These are phyloP conservation scores for Phaeoacremonium minimum DNA, from an alignment of 2,329 filamentous ascomycete genomes.

Conservation along the genomic window DNA sequence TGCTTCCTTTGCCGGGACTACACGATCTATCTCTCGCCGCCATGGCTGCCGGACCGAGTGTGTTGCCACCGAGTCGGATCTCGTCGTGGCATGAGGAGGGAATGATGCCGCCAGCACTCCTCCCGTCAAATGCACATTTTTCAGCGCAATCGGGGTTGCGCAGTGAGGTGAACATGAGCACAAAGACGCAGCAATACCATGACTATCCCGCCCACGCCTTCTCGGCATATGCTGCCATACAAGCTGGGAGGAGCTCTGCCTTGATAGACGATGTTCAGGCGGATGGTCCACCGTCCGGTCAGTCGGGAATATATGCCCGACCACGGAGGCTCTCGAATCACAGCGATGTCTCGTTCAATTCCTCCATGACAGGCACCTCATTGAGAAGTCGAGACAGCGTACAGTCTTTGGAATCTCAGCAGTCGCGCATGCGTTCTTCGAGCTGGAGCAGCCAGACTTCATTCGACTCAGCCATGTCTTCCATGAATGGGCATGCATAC, in stretches of 20 bases:
- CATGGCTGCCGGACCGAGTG: neutral
- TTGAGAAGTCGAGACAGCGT: slow-evolving; percentile 19
- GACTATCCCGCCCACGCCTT: no score
- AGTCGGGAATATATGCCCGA: slow-evolving; percentile 12
- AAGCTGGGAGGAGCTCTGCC: no score
- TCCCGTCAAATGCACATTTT: no score
- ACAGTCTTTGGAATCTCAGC: slow-evolving; percentile 32
- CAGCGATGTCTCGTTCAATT: slow-evolving; percentile 14
- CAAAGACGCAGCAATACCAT: no score
- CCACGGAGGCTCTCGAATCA: slow-evolving; percentile 18
- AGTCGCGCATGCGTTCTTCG: slow-evolving; percentile 15
- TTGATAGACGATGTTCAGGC: no score
- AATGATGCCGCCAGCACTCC: no score
- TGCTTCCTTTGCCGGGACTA: no score
- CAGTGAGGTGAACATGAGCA: no score
- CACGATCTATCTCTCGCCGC: no score
- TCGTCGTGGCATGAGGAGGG: neutral
- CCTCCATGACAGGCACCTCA: slow-evolving; percentile 20
- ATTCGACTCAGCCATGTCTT: slow-evolving; percentile 12
- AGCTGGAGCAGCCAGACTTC: slow-evolving; percentile 22
- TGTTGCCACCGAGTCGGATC: neutral
- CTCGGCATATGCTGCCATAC: no score
- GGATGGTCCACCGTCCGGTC: no score
- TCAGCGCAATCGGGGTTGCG: no score
- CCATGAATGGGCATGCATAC: slow-evolving; percentile 1